Percentiles rank a stretch among this genome's conserved stretches.
These are phyloP conservation scores for Thinopyrum elongatum DNA, from an alignment of 176 grass and related monocot species.

Conservation along the genomic window DNA sequence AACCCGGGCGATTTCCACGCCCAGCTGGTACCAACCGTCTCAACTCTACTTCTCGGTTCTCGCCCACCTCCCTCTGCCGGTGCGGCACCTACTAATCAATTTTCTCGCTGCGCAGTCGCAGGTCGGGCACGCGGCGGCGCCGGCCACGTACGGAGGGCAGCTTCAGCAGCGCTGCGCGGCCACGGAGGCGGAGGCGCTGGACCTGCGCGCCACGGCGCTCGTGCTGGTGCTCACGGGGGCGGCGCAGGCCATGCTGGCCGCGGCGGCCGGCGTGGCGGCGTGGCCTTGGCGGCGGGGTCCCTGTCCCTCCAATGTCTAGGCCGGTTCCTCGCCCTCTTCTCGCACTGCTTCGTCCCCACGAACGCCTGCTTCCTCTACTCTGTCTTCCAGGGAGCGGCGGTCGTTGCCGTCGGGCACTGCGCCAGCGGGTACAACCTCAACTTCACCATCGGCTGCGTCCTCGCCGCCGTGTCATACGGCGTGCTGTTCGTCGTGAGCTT, in stretches of 20 bases:
- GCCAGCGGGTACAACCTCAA: neutral
- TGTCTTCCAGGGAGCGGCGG: neutral
- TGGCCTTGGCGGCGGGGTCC: neutral
- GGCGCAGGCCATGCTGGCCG: neutral
- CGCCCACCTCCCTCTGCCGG: neutral
- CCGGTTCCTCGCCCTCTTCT: neutral
- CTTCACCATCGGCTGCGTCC: too few species aligned
- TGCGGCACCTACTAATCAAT: neutral
- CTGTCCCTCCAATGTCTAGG: neutral
- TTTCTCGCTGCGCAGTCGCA: neutral
- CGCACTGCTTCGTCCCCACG: neutral
- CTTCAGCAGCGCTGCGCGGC: neutral
- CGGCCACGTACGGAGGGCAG: neutral
- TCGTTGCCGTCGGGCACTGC: neutral
- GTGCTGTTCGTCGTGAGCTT: too few species aligned
- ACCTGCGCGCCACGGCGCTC: neutral
- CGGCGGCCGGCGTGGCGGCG: neutral
- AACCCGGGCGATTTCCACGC: neutral
- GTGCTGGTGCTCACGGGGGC: neutral
- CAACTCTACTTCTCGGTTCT: neutral
- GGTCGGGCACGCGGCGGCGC: neutral
- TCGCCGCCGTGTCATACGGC: too few species aligned
- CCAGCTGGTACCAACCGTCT: neutral
- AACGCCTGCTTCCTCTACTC: neutral
- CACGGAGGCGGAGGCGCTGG: neutral